Evolutionary conservation across 2,329 filamentous ascomycete species (phyloP), one percentile per base, ranked within the genome.

Genomic region (Plectosphaerella sp.): DNA sequence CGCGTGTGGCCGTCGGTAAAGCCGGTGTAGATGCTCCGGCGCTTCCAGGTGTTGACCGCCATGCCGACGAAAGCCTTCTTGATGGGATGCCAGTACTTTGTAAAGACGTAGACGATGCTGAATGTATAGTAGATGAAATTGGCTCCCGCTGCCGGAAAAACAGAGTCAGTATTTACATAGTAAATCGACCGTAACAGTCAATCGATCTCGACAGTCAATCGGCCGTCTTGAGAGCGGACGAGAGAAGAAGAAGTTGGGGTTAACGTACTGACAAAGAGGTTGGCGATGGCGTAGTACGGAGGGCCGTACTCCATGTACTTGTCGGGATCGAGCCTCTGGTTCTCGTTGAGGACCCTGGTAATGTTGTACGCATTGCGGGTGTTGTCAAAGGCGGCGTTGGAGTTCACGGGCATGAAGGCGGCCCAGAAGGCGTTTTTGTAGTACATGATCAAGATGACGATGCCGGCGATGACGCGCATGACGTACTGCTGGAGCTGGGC

Each of bases 391-490:
- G 73, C 73, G 1, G 65, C 64, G 2, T 68, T 71, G 1, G 72
- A 72, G 63, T 78, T 78, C 59, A 77, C 75, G 7, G 75, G 76
- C 4, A 79, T 64, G 43, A 74, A 78, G 0, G 67, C 72, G 1
- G 74, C 69, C 52, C 70, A 67, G 55, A 70, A 71, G 28, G 70
- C 71, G 54, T 76, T 77, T 28, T 45, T 65, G 61, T 72, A 74
- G 61, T 69, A 74, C 37, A 75, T 69, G 16, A 54, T 68, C 6
- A 74, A 58, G 45, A 75, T 72, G n/a, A 73, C 63, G 5, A 69
- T 49, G 0, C 67, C 72, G 3, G 66, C 69, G 0, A 75, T 20
- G 0, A 72, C 39, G 0, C 65, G 55, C 49, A 67, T 62, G 49
- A 72, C 52, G 50, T 68, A 47, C 24, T 47, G 54, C 61, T 75